These are phyloP conservation scores for Verticillium alfalfae DNA, from an alignment of 2,329 filamentous ascomycete genomes.

Conservation along the genomic window DNA sequence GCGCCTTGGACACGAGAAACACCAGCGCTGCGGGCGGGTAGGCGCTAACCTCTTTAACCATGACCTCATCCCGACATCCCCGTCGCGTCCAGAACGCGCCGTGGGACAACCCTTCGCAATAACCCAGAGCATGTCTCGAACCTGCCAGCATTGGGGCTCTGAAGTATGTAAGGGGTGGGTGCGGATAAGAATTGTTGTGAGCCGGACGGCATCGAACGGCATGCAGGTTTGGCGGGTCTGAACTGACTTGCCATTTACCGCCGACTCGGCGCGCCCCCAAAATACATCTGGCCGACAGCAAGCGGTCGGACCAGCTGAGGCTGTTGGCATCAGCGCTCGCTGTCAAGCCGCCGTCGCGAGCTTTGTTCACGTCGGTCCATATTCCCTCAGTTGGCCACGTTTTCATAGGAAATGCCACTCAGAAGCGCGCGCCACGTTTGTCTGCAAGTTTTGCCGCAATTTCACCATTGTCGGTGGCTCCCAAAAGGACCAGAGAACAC, in stretches of 20 bases:
- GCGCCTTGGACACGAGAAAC: background rate
- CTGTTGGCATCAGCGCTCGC: background rate
- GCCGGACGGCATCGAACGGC: background rate
- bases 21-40: background rate
- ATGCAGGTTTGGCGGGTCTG: background rate
- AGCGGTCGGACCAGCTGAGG: background rate
- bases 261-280: background rate
- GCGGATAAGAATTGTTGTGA: background rate
- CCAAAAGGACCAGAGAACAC: background rate
- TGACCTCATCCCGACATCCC: background rate
- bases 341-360: background rate
- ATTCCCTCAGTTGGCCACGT: background rate
- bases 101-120: background rate
- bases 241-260: background rate
- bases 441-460: background rate
- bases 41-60: background rate
- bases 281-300: background rate
- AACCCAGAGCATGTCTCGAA: background rate
- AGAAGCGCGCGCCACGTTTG: background rate
- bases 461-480: background rate
- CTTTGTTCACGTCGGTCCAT: background rate
- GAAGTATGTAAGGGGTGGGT: background rate
- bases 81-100: background rate
- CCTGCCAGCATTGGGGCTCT: background rate
- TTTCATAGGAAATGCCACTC: background rate